A percentile compares a stretch with the other conserved stretches of the same genome.
Evolutionary conservation across 2,329 filamentous ascomycete species (phyloP).

Genomic region (Tolypocladium inflatum): DNA sequence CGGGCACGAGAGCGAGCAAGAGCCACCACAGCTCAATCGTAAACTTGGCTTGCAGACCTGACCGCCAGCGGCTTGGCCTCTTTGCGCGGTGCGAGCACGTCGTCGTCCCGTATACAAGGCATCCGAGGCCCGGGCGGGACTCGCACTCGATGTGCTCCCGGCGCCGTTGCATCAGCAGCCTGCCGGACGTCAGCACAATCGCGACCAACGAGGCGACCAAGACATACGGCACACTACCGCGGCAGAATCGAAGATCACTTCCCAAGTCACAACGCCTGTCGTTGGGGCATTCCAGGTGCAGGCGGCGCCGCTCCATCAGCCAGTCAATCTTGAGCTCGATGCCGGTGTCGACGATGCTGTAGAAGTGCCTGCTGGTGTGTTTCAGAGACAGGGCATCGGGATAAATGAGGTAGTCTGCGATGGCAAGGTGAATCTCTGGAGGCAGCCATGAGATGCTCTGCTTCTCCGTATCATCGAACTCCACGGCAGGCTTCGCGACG

Average conservation of each 20-base stretch:
- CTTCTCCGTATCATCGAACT: background rate
- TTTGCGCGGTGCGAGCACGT: slow-evolving; percentile 34
- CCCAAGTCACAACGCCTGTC: slow-evolving; percentile 46
- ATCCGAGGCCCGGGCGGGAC: slow-evolving; percentile 44
- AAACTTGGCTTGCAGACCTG: slow-evolving; percentile 33
- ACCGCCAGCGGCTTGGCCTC: slow-evolving; percentile 34
- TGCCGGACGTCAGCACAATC: slow-evolving; percentile 12
- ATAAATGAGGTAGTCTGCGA: slow-evolving; percentile 52
- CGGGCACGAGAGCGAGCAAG: slow-evolving; percentile 29
- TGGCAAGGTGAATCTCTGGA: slow-evolving; percentile 56
- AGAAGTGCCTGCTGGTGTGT: slow-evolving; percentile 55
- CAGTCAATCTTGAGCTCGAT: slow-evolving; percentile 58
- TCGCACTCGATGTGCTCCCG: slow-evolving; percentile 54
- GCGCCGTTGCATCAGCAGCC: slow-evolving; percentile 47
- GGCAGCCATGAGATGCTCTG: slow-evolving; percentile 33
- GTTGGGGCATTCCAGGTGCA: slow-evolving; percentile 58
- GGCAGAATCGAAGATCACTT: slow-evolving; percentile 50
- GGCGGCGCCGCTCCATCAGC: slow-evolving; percentile 53
- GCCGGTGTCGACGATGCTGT: slow-evolving; percentile 54
- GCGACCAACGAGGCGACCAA: too few relatives aligned
- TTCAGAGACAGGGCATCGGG: slow-evolving; percentile 64
- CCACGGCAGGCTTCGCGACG: background rate
- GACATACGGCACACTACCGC: slow-evolving; percentile 48
- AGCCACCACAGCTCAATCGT: slow-evolving; percentile 42
- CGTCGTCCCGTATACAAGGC: slow-evolving; percentile 41